Evolutionary conservation across 2,329 filamentous ascomycete species (phyloP), one percentile per base, ranked within the genome.

Genomic region (Colletotrichum neosansevieriae): DNA sequence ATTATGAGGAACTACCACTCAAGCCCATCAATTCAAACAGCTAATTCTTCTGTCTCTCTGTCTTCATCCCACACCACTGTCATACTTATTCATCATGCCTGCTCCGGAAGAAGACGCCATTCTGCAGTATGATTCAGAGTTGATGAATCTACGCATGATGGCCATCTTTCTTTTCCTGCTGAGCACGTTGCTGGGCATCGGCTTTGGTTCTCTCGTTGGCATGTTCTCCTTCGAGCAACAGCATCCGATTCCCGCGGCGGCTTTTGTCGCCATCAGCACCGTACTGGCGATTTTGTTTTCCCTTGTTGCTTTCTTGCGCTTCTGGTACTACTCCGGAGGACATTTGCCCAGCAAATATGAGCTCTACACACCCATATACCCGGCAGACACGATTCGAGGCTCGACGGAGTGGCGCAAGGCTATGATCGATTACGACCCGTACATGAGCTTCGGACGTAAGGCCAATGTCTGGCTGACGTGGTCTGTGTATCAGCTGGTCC

Each of bases 361-460:
- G n/a, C 49, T 29, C 12, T 29, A 51, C 1, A n/a, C 21, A 11
- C 49, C 29, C 1, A n/a, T 32, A 13, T 34, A 51, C 24, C 24
- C 49, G 4, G 3, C n/a, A 10, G 15, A 4, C 7, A 34, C 32
- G 11, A 32, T n/a, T 2, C 29, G 32, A 10, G 49, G 49, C 49
- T 51, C 49, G 49, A 51, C 49, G 29, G 49, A 34, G 24, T 51
- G 49, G 49, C 49, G 49, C 24, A 34, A 51, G 32, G 15, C n/a
- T 10, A n/a, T 51, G 29, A 11, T 51, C 32, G 15, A 32, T 34
- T 51, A 24, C 13, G 32, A 11, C 0, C 21, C 49, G n/a, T 9
- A 4, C n/a, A 7, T 51, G 13, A 34, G n/a, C 10, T 51, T 13
- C 24, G 17, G 15, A 0, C 24, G 24, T 9, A 24, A 29, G 15